Evolutionary conservation across 495 filamentous ascomycete species (phyloP).

Genomic region (Penicillium fimorum): DNA sequence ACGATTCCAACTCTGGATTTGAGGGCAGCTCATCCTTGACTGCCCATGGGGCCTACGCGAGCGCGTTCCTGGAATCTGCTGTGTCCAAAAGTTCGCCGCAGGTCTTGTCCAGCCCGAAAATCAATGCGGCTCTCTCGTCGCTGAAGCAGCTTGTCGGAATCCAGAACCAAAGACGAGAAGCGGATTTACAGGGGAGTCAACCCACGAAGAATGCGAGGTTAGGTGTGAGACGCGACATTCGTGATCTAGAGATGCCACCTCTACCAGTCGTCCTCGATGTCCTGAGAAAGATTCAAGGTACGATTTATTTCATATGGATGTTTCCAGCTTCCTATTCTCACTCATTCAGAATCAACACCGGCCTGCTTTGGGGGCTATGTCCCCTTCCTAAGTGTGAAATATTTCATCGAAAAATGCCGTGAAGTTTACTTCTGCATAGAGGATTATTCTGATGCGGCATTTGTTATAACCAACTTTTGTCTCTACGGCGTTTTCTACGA

Average conservation of each 20-base stretch:
- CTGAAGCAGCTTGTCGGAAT: slow-evolving; percentile 57
- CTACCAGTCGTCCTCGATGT: slow-evolving; percentile 48
- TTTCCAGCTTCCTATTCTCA: not conserved
- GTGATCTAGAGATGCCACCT: slow-evolving; percentile 56
- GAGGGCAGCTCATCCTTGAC: slow-evolving; percentile 61
- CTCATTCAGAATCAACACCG: slow-evolving; percentile 24
- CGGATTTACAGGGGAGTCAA: slow-evolving; percentile 39
- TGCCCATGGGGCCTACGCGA: slow-evolving; percentile 63
- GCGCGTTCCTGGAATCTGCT: slow-evolving; percentile 58
- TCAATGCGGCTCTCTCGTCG: slow-evolving; percentile 55
- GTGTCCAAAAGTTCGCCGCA: slow-evolving; percentile 53
- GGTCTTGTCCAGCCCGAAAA: slow-evolving; percentile 46
- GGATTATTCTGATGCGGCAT: slow-evolving; percentile 53
- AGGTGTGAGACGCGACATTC: slow-evolving; percentile 36
- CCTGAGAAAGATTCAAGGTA: slow-evolving; percentile 52
- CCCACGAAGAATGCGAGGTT: slow-evolving; percentile 42
- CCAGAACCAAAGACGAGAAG: slow-evolving; percentile 39
- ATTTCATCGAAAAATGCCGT: slow-evolving; percentile 58
- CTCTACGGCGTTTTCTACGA: slow-evolving; percentile 59
- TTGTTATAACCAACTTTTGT: slow-evolving; percentile 55
- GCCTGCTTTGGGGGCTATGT: slow-evolving; percentile 30
- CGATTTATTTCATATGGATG: not conserved
- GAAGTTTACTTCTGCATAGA: slow-evolving; percentile 60
- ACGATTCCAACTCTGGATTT: slow-evolving; percentile 48
- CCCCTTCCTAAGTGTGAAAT: slow-evolving; percentile 47